These are phyloP conservation scores for Lachancea lanzarotensis DNA, from an alignment of 805 yeast species.

Conservation along the genomic window DNA sequence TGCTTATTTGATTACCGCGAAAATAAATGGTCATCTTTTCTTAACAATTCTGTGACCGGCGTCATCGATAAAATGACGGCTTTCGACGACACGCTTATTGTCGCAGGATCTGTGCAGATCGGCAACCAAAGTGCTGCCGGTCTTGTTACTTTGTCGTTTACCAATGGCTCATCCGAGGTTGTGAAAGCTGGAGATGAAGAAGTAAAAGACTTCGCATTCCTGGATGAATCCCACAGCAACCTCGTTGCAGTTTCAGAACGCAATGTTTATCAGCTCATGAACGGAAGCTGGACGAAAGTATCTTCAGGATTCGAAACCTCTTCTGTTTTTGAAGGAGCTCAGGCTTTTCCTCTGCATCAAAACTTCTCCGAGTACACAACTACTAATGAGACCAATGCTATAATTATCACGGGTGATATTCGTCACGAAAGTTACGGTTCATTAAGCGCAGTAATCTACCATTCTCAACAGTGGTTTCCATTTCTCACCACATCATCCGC, in stretches of 20 bases:
- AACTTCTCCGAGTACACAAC: not conserved
- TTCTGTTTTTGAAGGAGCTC: conserved; percentile 3
- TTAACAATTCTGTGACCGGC: conserved; percentile 41
- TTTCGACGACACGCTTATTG: conserved; percentile 32
- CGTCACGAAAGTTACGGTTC: conserved; percentile 32
- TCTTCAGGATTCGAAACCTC: conserved; percentile 1
- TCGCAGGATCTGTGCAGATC: conserved; percentile 51
- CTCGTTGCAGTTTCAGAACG: conserved; percentile 23
- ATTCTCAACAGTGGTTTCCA: conserved; percentile 23
- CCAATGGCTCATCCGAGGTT: conserved; percentile 8
- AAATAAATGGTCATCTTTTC: conserved; percentile 45
- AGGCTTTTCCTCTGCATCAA: not conserved
- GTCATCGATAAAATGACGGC: conserved; percentile 49
- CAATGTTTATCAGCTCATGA: conserved; percentile 1
- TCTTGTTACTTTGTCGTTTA: conserved; percentile 36
- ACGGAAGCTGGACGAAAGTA: not conserved
- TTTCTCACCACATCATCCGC: conserved; percentile 13
- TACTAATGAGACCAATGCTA: not conserved
- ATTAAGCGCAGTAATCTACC: conserved; percentile 20
- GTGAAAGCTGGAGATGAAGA: conserved; percentile 14
- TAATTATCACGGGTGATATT: conserved; percentile 36
- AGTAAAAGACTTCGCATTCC: conserved; percentile 41
- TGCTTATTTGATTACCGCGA: conserved; percentile 57
- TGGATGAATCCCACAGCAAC: conserved; percentile 39
- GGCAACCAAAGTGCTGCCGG: conserved; percentile 34